Base-by-base conservation (phyloP, 176 grass and related monocot species). In the Tuctoria greenei region DNA sequence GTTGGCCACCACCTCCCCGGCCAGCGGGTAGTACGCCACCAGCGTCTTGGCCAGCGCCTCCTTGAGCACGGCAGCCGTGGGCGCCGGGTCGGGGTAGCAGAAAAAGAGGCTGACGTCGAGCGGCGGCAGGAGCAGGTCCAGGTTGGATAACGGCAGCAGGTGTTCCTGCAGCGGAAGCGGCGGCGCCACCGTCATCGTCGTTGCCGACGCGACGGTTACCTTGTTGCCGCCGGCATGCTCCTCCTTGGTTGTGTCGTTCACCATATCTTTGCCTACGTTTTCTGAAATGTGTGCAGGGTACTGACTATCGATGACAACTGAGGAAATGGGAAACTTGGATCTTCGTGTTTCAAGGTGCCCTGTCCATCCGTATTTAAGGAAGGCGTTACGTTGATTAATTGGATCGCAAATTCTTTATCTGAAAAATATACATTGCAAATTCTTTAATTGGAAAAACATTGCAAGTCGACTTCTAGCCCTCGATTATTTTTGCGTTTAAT, bases 61-160 rank as follows among this genome's bases (percentile, higher is more conserved):
- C 72, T 84, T 90, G 16, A 96, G 87, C 46, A 12, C 74, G 1
- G 57, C 27, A 11, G 70, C 31, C 2, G 82, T 44, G 10, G 81
- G 75, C 50, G 66, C 64, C 44, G 76, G 79, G 12, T 80, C 79
- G n/a, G 3, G 46, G 67, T 92, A 96, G 79, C 93, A 96, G 65
- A 90, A 64, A 78, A 96, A 90, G 72, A 96, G 74, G 64, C 93
- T 61, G 21, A 92, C 81, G 34, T 87, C 75, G 4, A 92, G 66
- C 61, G 81, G 73, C 21, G 93, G 93, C 26, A 92, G 74, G 51
- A 92, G 81, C 26, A 96, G 86, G 84, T 96, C 86, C 12, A 92
- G 79, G 84, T 92, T 92, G 6, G 93, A 92, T 41, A 92, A 75
- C 12, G 89, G 61, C 43, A 87, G 79, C 3, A 36, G 70, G 75